Percentiles rank a stretch among this genome's conserved stretches.
Evolutionary conservation across 768 basidiomycete species (phyloP).

Genomic region (Kwoniella mangroviensis): DNA sequence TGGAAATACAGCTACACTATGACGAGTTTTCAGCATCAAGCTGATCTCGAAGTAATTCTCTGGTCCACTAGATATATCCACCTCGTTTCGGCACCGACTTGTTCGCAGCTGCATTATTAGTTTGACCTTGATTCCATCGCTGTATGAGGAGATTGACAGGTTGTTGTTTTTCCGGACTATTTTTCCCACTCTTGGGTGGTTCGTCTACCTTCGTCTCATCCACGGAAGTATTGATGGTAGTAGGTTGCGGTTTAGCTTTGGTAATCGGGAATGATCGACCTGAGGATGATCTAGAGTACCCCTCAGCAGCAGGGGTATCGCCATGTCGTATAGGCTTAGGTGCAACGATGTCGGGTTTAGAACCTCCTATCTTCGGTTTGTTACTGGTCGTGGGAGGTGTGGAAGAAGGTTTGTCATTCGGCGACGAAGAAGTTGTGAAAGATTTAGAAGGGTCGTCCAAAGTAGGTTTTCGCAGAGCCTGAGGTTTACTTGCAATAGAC

Average conservation of each 20-base stretch:
- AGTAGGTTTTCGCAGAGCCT: constrained; percentile 31
- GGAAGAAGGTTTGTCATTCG: background rate
- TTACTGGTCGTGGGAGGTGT: background rate
- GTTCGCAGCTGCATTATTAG: constrained; percentile 18
- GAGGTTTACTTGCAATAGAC: constrained; percentile 33
- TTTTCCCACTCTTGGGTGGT: constrained; percentile 9
- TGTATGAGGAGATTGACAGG: constrained; percentile 54
- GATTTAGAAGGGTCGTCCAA: background rate
- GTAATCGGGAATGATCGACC: constrained; percentile 45
- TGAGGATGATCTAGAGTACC: constrained; percentile 37
- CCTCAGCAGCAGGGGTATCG: constrained; percentile 25
- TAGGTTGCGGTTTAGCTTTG: constrained; percentile 27
- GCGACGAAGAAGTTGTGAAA: background rate
- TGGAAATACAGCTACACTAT: background rate
- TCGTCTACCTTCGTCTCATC: background rate
- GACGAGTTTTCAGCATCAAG: background rate
- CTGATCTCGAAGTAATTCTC: background rate
- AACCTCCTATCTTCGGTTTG: constrained; percentile 8
- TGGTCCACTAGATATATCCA: constrained; percentile 18
- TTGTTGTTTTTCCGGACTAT: constrained; percentile 48
- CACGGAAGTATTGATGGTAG: background rate
- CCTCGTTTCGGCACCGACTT: constrained; percentile 21
- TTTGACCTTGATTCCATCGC: constrained; percentile 53
- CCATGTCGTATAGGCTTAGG: constrained; percentile 27
- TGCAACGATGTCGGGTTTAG: constrained; percentile 15